phyloP scores from a whole-genome alignment of 2,329 filamentous ascomycete genomes.

The Hypocrella siamensis region DNA sequence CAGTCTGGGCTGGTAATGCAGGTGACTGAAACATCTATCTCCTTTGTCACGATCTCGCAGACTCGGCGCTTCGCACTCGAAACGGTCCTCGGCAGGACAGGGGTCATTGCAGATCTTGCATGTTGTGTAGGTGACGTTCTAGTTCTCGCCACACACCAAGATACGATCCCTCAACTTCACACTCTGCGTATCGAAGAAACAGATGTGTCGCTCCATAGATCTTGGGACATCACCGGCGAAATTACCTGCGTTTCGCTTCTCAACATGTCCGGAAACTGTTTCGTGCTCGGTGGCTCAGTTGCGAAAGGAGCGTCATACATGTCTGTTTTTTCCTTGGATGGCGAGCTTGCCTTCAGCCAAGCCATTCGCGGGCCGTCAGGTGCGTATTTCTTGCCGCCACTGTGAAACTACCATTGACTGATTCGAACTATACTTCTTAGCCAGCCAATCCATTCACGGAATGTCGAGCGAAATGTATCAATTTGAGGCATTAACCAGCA shows the following conservation, averaged over 20 bases:
- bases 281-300: constrained; percentile 19
- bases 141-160: constrained; percentile 25
- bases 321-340: constrained; percentile 13
- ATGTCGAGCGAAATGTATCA: background rate
- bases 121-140: constrained; percentile 21
- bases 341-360: constrained; percentile 7
- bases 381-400: background rate
- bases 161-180: constrained; percentile 21
- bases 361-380: constrained; percentile 2
- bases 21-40: constrained; percentile 33
- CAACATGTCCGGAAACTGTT: constrained; percentile 9
- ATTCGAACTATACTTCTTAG: background rate
- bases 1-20: constrained; percentile 29
- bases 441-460: background rate
- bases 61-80: constrained; percentile 18
- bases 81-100: constrained; percentile 11
- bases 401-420: background rate
- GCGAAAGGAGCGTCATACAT: constrained; percentile 16
- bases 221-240: constrained; percentile 26
- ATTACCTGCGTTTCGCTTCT: constrained; percentile 30
- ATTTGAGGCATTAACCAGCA: constrained; percentile 29
- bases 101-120: constrained; percentile 24
- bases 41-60: constrained; percentile 18
- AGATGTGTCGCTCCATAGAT: constrained; percentile 11
- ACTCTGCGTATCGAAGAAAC: constrained; percentile 20